Base-by-base conservation (phyloP, 2,329 filamentous ascomycete species). In the Cladosporium cucumerinum region DNA sequence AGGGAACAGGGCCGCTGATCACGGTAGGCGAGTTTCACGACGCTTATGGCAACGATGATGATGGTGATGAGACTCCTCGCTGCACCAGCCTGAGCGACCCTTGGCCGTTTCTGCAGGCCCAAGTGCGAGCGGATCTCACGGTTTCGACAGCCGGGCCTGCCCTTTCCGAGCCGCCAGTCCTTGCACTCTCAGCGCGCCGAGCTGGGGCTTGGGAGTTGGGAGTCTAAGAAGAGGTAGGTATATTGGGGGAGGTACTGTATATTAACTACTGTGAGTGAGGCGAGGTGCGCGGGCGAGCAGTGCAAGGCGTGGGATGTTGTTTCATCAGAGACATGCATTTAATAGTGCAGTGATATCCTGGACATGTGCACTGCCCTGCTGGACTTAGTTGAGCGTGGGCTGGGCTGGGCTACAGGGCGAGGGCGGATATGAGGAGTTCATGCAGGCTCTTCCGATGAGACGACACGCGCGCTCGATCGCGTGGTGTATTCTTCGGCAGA, bases 361-460 rank as follows among this genome's bases (percentile, higher is more conserved):
- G 32, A 34, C 54, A 39, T n/a, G 36, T 36, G 54, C 54, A 10
- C 23, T 3, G 54, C 26, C 23, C 48, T 39, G 54, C 54, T 34
- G 54, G 54, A 52, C 48, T 49, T 5, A 12, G 21, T 16, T 16
- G 28, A 30, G 28, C 8, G 28, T 30, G 28, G 28, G 28, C 28
- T 30, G 28, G 16, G 10, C n/a, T n/a, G n/a, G n/a, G n/a, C n/a
- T 34, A 57, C 6, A 36, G n/a, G 54, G 28, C 30, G 21, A 26
- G 6, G 5, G 21, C 21, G 21, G 39, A 46, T 58, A 58, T 46
- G 32, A 58, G 30, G 34, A 21, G 34, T 51, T 51, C 43, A 61
- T 51, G 58, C 58, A 61, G 58, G 43, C 58, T 52, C 58, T 61
- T 61, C 39, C 58, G 58, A 36, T 18, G 43, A 61, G n/a, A 32